A percentile compares a stretch with the other conserved stretches of the same genome.
phyloP scores from a whole-genome alignment of 2,329 filamentous ascomycete species.

The Fusarium nanum region DNA sequence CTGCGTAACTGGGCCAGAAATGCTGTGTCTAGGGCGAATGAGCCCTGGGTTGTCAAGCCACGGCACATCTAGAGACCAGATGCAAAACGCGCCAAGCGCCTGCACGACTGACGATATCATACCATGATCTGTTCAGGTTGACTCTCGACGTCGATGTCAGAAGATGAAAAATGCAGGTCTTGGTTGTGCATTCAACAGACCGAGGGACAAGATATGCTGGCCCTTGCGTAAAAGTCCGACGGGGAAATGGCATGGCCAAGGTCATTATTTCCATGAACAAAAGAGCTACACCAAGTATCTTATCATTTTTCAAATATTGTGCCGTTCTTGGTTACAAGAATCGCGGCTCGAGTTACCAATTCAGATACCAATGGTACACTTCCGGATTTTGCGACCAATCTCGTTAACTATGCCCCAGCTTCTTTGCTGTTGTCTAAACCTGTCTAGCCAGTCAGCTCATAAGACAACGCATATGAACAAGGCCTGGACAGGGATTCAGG shows the following conservation, averaged over 20 bases:
- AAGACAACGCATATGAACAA: background rate
- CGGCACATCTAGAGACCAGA: background rate
- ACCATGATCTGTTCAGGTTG: background rate
- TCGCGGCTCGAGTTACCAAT: background rate
- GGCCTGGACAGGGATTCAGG: background rate
- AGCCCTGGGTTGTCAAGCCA: background rate
- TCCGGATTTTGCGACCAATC: background rate
- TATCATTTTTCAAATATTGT: background rate
- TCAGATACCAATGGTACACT: background rate
- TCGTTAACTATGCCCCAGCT: background rate
- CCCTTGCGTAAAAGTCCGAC: background rate
- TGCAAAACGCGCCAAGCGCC: background rate
- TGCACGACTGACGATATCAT: background rate
- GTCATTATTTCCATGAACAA: background rate
- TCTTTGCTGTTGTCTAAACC: conserved; percentile 4
- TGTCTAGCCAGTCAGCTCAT: conserved; percentile 1
- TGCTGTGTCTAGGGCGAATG: background rate
- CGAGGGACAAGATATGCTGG: background rate
- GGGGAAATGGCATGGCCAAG: background rate
- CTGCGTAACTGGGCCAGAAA: background rate
- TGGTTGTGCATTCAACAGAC: background rate
- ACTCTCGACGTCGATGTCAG: background rate
- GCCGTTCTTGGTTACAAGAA: background rate
- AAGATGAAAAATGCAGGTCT: background rate
- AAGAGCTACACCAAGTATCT: background rate